Evolutionary conservation across 805 yeast genomes (phyloP), one percentile per base, ranked within the genome.

Genomic region (Cyberlindnera galapagoensis): DNA sequence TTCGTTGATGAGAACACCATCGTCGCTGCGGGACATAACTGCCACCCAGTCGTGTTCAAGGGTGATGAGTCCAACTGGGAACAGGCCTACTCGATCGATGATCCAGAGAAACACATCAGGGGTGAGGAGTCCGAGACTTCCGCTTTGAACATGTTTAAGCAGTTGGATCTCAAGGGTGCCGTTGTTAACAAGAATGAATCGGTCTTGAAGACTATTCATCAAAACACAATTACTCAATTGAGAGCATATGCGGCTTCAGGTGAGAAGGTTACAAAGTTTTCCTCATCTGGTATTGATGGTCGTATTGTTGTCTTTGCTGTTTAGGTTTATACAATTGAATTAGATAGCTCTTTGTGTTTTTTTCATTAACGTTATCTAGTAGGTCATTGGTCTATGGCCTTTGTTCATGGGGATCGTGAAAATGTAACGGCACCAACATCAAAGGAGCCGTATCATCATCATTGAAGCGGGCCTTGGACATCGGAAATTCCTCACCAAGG

Each of bases 101-200:
- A 64, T 31, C 75, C 67, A 26, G 74, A 67, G 28, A 84, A 74
- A 34, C 72, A 69, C 35, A 70, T 71, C 10, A 66, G 61, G 26
- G 55, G 55, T 32, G 61, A 71, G 10, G 64, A 72, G 6, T 61
- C 61, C 33, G 80, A 83, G 42, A 83, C 81, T 42, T 74, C 80
- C 43, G 94, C 94, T 6, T 72, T 92, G 57, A 82, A 83, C 63
- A 86, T 90, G 88, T 92, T 92, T 66, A 79, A 85, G 60, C 95
- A 90, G 59, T 65, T 92, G 71, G 99, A 92, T 62, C 71, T 90
- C 57, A 92, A 87, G 67, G 99, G 99, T 38, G 73, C 83, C 36
- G 74, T 74, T 31, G 66, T 59, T 35, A 56, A 56, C 19, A 54
- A 57, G 34, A 59, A 62, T 32, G 63, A 67, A 24, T 58, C 69